Conservation (phyloP, 768 basidiomycete genomes). For the Trametes gibbosa region DNA sequence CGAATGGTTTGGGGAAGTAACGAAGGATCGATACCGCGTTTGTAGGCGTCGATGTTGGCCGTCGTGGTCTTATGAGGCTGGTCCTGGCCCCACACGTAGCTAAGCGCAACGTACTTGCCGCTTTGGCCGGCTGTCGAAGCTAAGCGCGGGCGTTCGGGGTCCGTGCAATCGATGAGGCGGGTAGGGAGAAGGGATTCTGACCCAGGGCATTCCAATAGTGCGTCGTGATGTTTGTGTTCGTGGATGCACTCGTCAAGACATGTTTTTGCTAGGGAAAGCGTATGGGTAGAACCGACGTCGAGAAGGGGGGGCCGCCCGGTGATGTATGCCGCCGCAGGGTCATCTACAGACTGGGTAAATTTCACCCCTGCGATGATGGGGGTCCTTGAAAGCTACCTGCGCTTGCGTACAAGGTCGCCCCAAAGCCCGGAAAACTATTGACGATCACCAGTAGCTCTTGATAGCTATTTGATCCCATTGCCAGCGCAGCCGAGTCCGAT, state of each 20-base stretch:
- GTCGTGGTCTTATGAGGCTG: background rate
- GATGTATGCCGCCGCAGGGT: constrained; percentile 3
- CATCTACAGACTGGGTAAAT: background rate
- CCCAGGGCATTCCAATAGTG: background rate
- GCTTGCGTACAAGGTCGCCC: no score
- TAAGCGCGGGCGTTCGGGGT: background rate
- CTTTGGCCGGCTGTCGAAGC: background rate
- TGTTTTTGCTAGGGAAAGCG: background rate
- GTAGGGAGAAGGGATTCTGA: background rate
- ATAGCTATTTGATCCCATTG: no score
- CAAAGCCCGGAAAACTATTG: no score
- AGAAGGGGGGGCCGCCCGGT: background rate
- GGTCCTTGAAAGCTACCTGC: no score
- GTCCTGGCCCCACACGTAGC: constrained; percentile 12
- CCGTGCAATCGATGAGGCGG: constrained; percentile 9
- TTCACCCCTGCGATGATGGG: no score
- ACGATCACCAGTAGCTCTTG: no score
- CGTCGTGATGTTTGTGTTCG: background rate
- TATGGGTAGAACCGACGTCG: background rate
- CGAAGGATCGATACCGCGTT: background rate
- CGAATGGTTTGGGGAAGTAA: constrained; percentile 5
- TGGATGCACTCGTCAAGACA: constrained; percentile 6
- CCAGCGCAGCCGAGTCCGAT: no score
- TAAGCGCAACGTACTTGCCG: constrained; percentile 5
- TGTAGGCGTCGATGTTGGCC: constrained; percentile 1